Base-by-base conservation (phyloP, 2,329 filamentous ascomycete species). In the Aureobasidium namibiae region DNA sequence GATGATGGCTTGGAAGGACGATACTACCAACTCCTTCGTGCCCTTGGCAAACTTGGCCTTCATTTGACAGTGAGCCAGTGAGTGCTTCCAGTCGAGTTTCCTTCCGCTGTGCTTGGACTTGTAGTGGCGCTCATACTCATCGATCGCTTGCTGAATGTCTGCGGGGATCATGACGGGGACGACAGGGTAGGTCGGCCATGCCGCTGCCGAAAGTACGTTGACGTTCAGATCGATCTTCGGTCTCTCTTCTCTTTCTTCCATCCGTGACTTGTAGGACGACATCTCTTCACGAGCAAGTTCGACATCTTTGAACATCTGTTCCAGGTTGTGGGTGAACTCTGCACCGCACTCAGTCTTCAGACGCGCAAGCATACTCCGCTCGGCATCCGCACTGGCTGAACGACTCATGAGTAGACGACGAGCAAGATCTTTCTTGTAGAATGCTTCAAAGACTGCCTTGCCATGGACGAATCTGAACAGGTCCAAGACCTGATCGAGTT, bases 281-380 rank as follows among this genome's bases (percentile, higher is more conserved):
- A 97, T 95, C 70, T 97, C 92, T 67, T 97, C 94, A 62, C 88
- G 88, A 13, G 89, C 89, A 21, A 96, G 81, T 69, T 96, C 92
- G 72, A 97, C 90, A 68, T 99, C 94, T 72, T 95, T 96, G 78
- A 99, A 99, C 94, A 99, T 99, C 63, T 92, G 90, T 74, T 99
- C 95, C 0, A 99, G 80, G 68, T 99, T 99, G 70, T 96, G 92
- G 0, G 94, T 99, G 71, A 99, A 97, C 66, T 84, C 89, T 14
- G 89, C 88, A 39, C 94, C 94, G 69, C 94, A 99, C 76, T 99
- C 94, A 75, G 86, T 88, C 74, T 94, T 92, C 29, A 99, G 80
- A 65, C 95, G 90, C 26, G 89, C 81, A 49, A 99, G 81, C 94
- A 99, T 99, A 74, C 88, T 95, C 63, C 92, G 84, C 75, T 99